Percentiles rank a stretch among this genome's conserved stretches.
Evolutionary conservation across 345 rosid genomes (phyloP).

Genomic region (Raphanus raphanistrum): DNA sequence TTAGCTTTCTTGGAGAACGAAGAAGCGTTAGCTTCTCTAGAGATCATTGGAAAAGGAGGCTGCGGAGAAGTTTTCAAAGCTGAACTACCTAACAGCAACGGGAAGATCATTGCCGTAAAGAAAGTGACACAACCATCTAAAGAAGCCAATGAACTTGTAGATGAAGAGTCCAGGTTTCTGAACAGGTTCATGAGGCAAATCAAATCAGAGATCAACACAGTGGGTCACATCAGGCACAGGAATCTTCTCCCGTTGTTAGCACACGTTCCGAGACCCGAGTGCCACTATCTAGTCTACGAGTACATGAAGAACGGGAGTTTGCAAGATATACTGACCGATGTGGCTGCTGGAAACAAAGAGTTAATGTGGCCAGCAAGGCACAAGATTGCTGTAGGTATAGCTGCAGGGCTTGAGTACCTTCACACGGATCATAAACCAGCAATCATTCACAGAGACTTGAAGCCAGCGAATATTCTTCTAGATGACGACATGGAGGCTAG

Average conservation of each 20-base stretch:
- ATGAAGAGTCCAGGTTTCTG: conserved; percentile 66
- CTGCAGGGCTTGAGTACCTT: conserved; percentile 87
- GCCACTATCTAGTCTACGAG: conserved; percentile 80
- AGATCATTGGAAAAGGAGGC: conserved; percentile 78
- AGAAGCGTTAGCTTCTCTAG: conserved; percentile 51
- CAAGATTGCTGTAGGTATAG: conserved; percentile 73
- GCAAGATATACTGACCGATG: conserved; percentile 55
- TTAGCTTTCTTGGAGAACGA: conserved; percentile 85
- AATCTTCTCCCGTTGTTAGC: conserved; percentile 83
- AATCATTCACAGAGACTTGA: conserved; percentile 86
- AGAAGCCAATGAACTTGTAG: conserved; percentile 65
- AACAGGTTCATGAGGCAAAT: conserved; percentile 85
- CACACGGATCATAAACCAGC: conserved; percentile 62
- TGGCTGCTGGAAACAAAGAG: conserved; percentile 48
- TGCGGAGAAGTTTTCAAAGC: conserved; percentile 92
- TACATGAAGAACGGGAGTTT: conserved; percentile 95
- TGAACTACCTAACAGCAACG: conserved; percentile 63
- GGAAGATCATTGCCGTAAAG: conserved; percentile 76
- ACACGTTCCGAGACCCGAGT: conserved; percentile 66
- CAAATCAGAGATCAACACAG: conserved; percentile 72
- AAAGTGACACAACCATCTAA: conserved; percentile 73
- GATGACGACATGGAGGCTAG: conserved; percentile 93
- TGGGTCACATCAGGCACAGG: conserved; percentile 79
- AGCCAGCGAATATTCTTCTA: conserved; percentile 86
- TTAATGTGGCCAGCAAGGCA: conserved; percentile 74